These are phyloP conservation scores for Tolypocladium album DNA, from an alignment of 2,329 filamentous ascomycete species.

Conservation along the genomic window DNA sequence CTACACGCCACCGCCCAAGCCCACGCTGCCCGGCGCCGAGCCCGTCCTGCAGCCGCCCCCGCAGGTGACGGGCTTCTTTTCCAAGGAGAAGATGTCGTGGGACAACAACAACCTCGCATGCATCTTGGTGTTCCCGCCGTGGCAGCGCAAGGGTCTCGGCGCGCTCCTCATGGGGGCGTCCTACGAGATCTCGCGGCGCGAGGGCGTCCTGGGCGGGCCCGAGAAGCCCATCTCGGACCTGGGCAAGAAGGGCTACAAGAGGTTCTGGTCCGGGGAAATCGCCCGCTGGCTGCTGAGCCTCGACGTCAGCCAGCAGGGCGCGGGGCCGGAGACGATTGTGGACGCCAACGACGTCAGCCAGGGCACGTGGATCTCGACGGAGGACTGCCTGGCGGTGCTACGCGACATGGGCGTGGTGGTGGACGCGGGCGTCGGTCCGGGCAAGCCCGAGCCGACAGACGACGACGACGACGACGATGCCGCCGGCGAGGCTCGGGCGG, in stretches of 20 bases:
- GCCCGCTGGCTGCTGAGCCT: slow-evolving; percentile 52
- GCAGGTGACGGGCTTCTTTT: slow-evolving; percentile 85
- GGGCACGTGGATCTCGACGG: slow-evolving; percentile 72
- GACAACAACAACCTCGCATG: slow-evolving; percentile 97
- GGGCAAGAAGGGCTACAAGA: slow-evolving; percentile 69
- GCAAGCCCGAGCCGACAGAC: slow-evolving; percentile 18
- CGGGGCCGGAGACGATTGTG: slow-evolving; percentile 34
- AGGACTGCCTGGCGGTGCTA: slow-evolving; percentile 71
- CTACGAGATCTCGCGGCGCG: slow-evolving; percentile 80
- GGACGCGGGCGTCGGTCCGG: slow-evolving; percentile 39
- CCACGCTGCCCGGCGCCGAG: slow-evolving; percentile 4
- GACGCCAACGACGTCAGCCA: slow-evolving; percentile 63
- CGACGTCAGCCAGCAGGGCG: slow-evolving; percentile 19
- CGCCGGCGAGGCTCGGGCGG: slow-evolving; percentile 5
- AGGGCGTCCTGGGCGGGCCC: slow-evolving; percentile 77
- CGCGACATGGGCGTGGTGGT: slow-evolving; percentile 68
- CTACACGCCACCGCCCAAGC: slow-evolving; percentile 41
- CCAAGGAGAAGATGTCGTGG: slow-evolving; percentile 98
- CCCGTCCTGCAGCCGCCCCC: slow-evolving; percentile 8
- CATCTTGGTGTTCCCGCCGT: slow-evolving; percentile 91
- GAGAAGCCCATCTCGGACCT: slow-evolving; percentile 88
- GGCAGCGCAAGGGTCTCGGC: slow-evolving; percentile 83
- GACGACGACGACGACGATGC: slow-evolving; percentile 12
- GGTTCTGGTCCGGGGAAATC: slow-evolving; percentile 81
- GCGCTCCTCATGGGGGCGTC: slow-evolving; percentile 84